Conservation (phyloP, 306 rosid genomes). For the Cicer arietinum region DNA sequence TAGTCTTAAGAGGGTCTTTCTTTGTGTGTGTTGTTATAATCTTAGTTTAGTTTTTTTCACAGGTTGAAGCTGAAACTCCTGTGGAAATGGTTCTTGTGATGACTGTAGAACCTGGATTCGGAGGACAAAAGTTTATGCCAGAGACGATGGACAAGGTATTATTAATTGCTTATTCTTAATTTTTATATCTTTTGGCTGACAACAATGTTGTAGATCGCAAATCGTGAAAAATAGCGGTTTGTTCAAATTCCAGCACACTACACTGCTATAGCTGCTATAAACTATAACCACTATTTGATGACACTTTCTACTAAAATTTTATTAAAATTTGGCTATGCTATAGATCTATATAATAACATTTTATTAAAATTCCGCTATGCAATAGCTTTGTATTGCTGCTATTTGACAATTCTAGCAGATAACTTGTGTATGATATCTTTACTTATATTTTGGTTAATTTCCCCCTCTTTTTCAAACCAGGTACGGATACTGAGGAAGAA, state of each 20-base stretch:
- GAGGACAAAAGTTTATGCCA: slow-evolving; percentile 95
- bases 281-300: neutral
- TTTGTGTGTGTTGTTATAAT: neutral
- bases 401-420: slow-evolving; percentile 20
- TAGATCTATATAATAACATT: neutral
- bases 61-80: slow-evolving; percentile 87
- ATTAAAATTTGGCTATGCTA: neutral
- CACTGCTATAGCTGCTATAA: neutral
- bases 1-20: neutral
- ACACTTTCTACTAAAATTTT: neutral
- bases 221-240: neutral
- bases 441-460: slow-evolving; percentile 16
- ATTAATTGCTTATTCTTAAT: slow-evolving; percentile 2
- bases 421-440: slow-evolving; percentile 12
- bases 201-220: neutral
- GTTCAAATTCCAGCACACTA: neutral
- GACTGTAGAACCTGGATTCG: slow-evolving; percentile 99
- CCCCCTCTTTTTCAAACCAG: slow-evolving; percentile 47
- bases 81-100: slow-evolving; percentile 99
- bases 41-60: slow-evolving; percentile 43
- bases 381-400: neutral
- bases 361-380: neutral
- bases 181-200: slow-evolving; percentile 36
- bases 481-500: slow-evolving; percentile 81
- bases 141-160: slow-evolving; percentile 89